Evolutionary conservation across 1,284 basidiomycete species (phyloP).

Genomic region (Ceratobasidium sp.): DNA sequence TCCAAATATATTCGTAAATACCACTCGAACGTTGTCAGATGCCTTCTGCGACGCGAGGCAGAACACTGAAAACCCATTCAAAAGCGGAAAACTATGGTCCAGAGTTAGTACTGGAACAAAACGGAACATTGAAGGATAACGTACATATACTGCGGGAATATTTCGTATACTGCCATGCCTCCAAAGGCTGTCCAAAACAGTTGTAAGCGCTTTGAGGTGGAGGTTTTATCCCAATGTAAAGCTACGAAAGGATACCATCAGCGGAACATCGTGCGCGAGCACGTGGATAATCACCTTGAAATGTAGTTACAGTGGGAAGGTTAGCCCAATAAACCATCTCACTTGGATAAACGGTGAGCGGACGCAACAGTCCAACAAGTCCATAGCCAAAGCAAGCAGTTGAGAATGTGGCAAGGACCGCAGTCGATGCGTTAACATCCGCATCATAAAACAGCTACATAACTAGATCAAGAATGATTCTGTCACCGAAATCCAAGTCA

Average conservation of each 20-base stretch:
- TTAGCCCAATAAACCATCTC: slow-evolving; percentile 78
- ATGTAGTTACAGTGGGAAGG: slow-evolving; percentile 71
- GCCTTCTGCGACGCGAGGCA: slow-evolving; percentile 69
- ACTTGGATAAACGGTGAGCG: slow-evolving; percentile 76
- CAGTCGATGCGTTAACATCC: slow-evolving; percentile 69
- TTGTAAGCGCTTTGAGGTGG: slow-evolving; percentile 69
- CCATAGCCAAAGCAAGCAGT: slow-evolving; percentile 77
- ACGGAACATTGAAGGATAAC: slow-evolving; percentile 43
- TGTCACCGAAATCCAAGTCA: neutral
- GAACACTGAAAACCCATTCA: slow-evolving; percentile 71
- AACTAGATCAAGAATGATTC: neutral
- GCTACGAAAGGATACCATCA: slow-evolving; percentile 55
- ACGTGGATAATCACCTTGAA: slow-evolving; percentile 64
- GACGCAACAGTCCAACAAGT: slow-evolving; percentile 69
- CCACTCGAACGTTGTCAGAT: slow-evolving; percentile 60
- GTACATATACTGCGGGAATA: slow-evolving; percentile 71
- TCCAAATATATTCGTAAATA: slow-evolving; percentile 75
- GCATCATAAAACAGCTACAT: slow-evolving; percentile 72
- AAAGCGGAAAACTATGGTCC: slow-evolving; percentile 64
- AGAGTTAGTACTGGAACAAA: slow-evolving; percentile 15
- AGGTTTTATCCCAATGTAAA: slow-evolving; percentile 66
- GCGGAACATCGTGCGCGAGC: neutral
- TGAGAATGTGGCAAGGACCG: slow-evolving; percentile 74
- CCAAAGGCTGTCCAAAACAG: slow-evolving; percentile 73
- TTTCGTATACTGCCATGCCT: slow-evolving; percentile 70